phyloP scores from a whole-genome alignment of 2,329 filamentous ascomycete genomes.

The Myriosclerotinia scirpicola region DNA sequence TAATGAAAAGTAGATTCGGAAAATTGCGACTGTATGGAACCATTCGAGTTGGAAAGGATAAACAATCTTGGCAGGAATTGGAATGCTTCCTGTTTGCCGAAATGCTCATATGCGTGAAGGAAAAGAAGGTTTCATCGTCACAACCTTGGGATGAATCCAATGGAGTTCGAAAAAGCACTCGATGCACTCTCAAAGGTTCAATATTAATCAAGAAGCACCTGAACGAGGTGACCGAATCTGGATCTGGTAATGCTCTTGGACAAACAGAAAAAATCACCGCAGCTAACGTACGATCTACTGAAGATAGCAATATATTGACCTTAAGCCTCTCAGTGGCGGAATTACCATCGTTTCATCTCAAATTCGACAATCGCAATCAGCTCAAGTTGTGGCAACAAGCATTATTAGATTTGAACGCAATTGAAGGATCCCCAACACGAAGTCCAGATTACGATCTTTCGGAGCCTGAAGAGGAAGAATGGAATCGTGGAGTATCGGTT shows the following conservation, averaged over 20 bases:
- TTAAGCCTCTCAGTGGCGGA: conserved; percentile 89
- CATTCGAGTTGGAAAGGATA: conserved; percentile 92
- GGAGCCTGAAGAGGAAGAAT: conserved; percentile 86
- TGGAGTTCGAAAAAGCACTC: conserved; percentile 61
- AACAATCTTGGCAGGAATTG: conserved; percentile 93
- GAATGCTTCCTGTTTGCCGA: conserved; percentile 97
- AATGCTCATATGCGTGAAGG: conserved; percentile 99
- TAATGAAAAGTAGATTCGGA: conserved; percentile 66
- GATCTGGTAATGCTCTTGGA: conserved; percentile 46
- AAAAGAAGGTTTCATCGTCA: conserved; percentile 69
- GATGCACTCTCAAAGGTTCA: conserved; percentile 92
- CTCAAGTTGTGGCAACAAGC: conserved; percentile 89
- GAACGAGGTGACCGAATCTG: conserved; percentile 77
- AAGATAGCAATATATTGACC: conserved; percentile 77
- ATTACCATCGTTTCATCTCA: conserved; percentile 89
- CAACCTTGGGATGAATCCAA: conserved; percentile 67
- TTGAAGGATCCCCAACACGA: conserved; percentile 62
- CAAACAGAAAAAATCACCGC: conserved; percentile 40
- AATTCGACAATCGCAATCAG: conserved; percentile 80
- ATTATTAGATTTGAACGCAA: conserved; percentile 75
- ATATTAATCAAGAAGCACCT: conserved; percentile 98
- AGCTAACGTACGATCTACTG: conserved; percentile 47
- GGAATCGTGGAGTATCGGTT: conserved; percentile 73
- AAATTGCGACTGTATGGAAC: conserved; percentile 87
- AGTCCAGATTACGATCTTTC: conserved; percentile 80